A percentile compares a stretch with the other conserved stretches of the same genome.
Evolutionary conservation across 1,139 yeast genomes (phyloP).

Genomic region (Suhomyces taliae): DNA sequence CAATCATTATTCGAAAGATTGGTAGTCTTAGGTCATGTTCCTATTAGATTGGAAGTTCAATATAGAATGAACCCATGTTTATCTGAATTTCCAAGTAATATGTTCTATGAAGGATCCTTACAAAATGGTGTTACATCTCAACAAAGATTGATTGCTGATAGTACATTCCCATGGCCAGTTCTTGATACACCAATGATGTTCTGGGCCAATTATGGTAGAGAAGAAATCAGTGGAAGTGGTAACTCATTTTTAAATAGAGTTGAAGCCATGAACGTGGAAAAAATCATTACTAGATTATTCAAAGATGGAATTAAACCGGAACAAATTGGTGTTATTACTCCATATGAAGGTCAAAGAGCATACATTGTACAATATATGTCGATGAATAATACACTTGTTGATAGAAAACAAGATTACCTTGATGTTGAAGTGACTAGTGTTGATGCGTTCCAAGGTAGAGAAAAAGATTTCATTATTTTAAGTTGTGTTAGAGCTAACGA

Average conservation of each 20-base stretch:
- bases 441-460: conserved; percentile 96
- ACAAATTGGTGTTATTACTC: conserved; percentile 91
- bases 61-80: conserved; percentile 93
- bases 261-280: conserved; percentile 90
- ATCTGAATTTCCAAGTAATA: conserved; percentile 85
- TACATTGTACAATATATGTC: conserved; percentile 79
- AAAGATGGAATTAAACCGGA: conserved; percentile 77
- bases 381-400: conserved; percentile 64
- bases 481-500: conserved; percentile 94
- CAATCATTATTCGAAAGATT: conserved; percentile 87
- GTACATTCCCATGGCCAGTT: conserved; percentile 89
- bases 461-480: conserved; percentile 83
- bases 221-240: conserved; percentile 82
- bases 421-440: conserved; percentile 89
- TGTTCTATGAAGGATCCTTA: conserved; percentile 89
- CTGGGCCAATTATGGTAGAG: conserved; percentile 89
- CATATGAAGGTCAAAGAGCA: conserved; percentile 92
- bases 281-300: conserved; percentile 70
- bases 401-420: conserved; percentile 58
- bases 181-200: conserved; percentile 86
- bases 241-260: conserved; percentile 83
- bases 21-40: conserved; percentile 80
- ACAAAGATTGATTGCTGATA: conserved; percentile 56
- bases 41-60: conserved; percentile 85
- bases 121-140: conserved; percentile 88